These are phyloP conservation scores for Ganoderma resinaceum DNA, from an alignment of 1,284 basidiomycete species.

Conservation along the genomic window DNA sequence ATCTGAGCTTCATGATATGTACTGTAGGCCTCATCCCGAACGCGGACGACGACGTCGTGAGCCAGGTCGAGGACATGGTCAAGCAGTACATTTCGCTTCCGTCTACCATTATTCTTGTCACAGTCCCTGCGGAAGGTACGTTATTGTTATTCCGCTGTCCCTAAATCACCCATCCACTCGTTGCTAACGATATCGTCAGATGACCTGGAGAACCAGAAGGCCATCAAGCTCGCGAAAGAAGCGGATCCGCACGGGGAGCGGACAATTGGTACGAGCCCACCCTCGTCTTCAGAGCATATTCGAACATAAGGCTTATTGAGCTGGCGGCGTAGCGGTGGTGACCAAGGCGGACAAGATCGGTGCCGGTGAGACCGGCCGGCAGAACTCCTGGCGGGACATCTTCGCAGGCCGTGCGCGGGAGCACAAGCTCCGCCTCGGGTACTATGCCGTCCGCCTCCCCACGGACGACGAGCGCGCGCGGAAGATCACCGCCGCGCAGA, in stretches of 20 bases:
- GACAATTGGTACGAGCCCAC: conserved; percentile 56
- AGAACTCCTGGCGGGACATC: conserved; percentile 52
- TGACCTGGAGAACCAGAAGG: conserved; percentile 66
- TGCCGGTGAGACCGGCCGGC: conserved; percentile 47
- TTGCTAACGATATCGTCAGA: conserved; percentile 44
- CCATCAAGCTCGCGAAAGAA: conserved; percentile 54
- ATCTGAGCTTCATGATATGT: conserved; percentile 41
- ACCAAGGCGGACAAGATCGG: conserved; percentile 66
- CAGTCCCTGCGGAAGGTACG: conserved; percentile 64
- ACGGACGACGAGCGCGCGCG: conserved; percentile 57
- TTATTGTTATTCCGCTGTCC: background rate
- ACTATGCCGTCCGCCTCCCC: conserved; percentile 67
- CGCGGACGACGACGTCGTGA: conserved; percentile 46
- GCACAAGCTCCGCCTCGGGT: conserved; percentile 58
- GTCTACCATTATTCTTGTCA: conserved; percentile 62
- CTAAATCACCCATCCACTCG: background rate
- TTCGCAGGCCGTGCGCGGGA: conserved; percentile 46
- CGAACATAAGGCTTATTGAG: background rate
- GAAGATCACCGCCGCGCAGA: conserved; percentile 43
- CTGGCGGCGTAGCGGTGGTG: conserved; percentile 58
- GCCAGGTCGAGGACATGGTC: conserved; percentile 51
- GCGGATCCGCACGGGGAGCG: conserved; percentile 57
- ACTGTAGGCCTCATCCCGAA: conserved; percentile 60
- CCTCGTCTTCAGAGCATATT: background rate
- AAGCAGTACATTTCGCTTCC: conserved; percentile 46